Percentiles rank a stretch among this genome's conserved stretches.
Conservation (phyloP, 257 asterid genomes). For the Echium plantagineum region DNA sequence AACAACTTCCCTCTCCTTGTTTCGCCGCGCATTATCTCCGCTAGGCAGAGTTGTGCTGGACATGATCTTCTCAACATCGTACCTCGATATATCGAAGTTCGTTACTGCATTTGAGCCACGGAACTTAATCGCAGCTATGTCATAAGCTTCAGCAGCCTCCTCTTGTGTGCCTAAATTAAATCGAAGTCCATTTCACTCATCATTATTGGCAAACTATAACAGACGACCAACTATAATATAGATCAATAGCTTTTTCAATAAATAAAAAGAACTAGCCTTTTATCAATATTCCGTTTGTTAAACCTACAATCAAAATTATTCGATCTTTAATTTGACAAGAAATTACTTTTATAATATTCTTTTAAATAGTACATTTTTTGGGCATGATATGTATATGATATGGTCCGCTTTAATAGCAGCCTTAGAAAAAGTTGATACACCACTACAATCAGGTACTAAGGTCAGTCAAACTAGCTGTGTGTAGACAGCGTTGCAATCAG, state of each 20-base stretch:
- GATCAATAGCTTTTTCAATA: neutral
- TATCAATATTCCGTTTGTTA: neutral
- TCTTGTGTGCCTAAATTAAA: conserved; percentile 67
- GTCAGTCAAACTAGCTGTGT: conserved; percentile 10
- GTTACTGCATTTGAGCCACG: conserved; percentile 86
- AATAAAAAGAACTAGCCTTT: neutral
- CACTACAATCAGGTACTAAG: conserved; percentile 10
- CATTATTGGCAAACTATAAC: neutral
- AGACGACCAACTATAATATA: neutral
- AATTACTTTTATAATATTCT: neutral
- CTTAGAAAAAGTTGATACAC: conserved; percentile 14
- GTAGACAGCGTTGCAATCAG: conserved; percentile 14
- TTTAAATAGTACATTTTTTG: neutral
- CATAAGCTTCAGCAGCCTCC: conserved; percentile 99
- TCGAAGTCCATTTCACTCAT: neutral
- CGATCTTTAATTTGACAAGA: neutral
- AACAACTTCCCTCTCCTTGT: conserved; percentile 22
- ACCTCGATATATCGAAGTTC: conserved; percentile 54
- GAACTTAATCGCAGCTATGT: conserved; percentile 85
- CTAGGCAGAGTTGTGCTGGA: conserved; percentile 31
- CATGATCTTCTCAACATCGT: conserved; percentile 35
- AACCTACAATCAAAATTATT: too few species aligned
- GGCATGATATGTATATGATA: conserved; percentile 3
- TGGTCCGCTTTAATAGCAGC: conserved; percentile 14
- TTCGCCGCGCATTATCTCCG: conserved; percentile 26